Evolutionary conservation across 768 basidiomycete species (phyloP).

Genomic region (Naematelia encephala): DNA sequence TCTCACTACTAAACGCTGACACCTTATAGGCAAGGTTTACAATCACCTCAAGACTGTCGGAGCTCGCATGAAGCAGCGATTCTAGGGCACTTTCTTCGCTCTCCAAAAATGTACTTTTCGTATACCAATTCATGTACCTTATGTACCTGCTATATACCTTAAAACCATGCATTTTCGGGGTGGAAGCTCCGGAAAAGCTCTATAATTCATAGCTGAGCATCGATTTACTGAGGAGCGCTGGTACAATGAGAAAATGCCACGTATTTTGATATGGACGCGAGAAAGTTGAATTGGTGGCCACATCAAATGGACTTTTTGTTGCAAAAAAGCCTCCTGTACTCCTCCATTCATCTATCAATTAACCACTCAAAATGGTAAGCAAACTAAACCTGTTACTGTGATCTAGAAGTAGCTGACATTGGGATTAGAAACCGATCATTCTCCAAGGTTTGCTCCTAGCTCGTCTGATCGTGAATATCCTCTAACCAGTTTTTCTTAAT

Average conservation of each 20-base stretch:
- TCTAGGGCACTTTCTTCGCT: slow-evolving; percentile 52
- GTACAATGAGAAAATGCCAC: background rate
- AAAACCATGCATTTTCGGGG: background rate
- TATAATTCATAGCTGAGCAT: too few relatives aligned
- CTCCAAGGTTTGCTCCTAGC: slow-evolving; percentile 59
- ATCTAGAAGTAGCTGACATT: too few relatives aligned
- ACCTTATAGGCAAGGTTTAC: slow-evolving; percentile 55
- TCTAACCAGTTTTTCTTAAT: background rate
- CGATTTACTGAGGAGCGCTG: too few relatives aligned
- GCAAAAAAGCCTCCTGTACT: background rate
- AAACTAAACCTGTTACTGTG: background rate
- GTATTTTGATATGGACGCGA: background rate
- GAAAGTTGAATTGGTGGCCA: slow-evolving; percentile 4
- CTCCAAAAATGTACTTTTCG: background rate
- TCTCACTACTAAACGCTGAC: slow-evolving; percentile 11
- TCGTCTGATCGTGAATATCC: background rate
- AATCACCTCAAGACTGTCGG: slow-evolving; percentile 86
- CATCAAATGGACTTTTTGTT: too few relatives aligned
- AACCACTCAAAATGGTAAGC: slow-evolving; percentile 20
- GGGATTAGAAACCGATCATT: slow-evolving; percentile 68
- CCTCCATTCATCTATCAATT: background rate
- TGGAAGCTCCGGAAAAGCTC: too few relatives aligned
- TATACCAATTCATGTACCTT: background rate
- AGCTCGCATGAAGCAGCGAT: slow-evolving; percentile 84
- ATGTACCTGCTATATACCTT: background rate